phyloP scores from a whole-genome alignment of 2,329 filamentous ascomycete genomes.

The Gaeumannomyces sp. region DNA sequence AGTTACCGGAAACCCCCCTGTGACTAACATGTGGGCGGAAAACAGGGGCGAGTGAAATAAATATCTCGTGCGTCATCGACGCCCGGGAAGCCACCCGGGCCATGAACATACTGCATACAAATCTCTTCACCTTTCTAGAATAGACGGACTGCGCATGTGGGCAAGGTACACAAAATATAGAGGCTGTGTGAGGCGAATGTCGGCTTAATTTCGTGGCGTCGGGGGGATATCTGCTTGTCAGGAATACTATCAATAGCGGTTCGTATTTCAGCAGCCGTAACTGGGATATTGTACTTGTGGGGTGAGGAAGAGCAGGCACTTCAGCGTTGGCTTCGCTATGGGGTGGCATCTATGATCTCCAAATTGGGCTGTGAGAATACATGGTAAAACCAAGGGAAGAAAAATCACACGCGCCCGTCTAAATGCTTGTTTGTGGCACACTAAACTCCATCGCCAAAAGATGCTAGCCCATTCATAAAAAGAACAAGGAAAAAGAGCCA shows the following conservation, averaged over 20 bases:
- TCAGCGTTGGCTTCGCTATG: neutral
- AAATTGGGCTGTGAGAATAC: neutral
- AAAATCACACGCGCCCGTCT: neutral
- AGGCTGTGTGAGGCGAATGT: neutral
- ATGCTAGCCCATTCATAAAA: neutral
- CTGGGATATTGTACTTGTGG: neutral
- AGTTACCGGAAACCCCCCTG: no score
- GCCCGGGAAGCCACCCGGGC: conserved; percentile 85
- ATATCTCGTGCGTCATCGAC: conserved; percentile 96
- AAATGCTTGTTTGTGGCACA: neutral
- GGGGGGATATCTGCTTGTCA: neutral
- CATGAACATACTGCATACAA: conserved; percentile 93
- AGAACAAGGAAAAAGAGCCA: neutral
- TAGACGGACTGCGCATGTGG: conserved; percentile 26
- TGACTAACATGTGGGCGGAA: neutral
- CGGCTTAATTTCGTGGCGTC: neutral
- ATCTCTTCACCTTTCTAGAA: conserved; percentile 92
- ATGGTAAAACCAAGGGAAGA: neutral
- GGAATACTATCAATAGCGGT: neutral
- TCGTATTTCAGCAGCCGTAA: neutral
- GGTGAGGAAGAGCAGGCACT: neutral
- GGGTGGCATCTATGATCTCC: no score
- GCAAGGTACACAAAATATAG: neutral
- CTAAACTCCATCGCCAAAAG: neutral
- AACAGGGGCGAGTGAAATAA: conserved; percentile 92